Conservation (phyloP, 805 yeast genomes). For the Metschnikowia anglica region DNA sequence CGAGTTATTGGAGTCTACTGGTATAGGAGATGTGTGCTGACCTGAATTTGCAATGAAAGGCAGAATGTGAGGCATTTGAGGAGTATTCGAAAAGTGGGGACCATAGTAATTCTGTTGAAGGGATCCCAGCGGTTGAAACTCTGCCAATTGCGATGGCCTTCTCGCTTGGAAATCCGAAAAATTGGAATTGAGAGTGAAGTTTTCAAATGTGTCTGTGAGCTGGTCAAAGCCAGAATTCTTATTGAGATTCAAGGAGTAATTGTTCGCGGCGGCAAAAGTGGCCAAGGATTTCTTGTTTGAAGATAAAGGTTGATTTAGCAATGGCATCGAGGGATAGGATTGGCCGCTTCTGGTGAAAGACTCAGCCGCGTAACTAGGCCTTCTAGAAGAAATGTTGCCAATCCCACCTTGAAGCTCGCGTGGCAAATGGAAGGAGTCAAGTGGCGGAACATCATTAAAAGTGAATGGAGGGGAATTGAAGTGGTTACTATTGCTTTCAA, state of each 20-base stretch:
- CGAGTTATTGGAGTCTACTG: not conserved
- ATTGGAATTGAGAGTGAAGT: constrained; percentile 33
- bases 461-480: constrained; percentile 1
- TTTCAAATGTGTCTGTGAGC: constrained; percentile 31
- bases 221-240: constrained; percentile 23
- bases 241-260: constrained; percentile 22
- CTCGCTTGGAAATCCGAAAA: constrained; percentile 41
- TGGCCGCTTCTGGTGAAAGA: constrained; percentile 41
- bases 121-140: constrained; percentile 17
- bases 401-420: constrained; percentile 64
- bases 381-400: constrained; percentile 59
- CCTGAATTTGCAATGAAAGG: not conserved
- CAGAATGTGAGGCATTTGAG: constrained; percentile 2
- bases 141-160: constrained; percentile 44
- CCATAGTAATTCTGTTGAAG: constrained; percentile 8
- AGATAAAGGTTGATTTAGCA: not conserved
- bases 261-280: constrained; percentile 31
- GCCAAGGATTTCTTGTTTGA: constrained; percentile 23
- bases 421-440: constrained; percentile 49
- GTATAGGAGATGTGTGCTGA: not conserved
- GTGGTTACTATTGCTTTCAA: not conserved
- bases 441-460: not conserved
- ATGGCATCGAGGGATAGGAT: not conserved
- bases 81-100: constrained; percentile 12
- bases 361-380: constrained; percentile 77